These are phyloP conservation scores for Backusella tuberculispora DNA, from an alignment of 192 early-diverging fungal genomes.

Conservation along the genomic window DNA sequence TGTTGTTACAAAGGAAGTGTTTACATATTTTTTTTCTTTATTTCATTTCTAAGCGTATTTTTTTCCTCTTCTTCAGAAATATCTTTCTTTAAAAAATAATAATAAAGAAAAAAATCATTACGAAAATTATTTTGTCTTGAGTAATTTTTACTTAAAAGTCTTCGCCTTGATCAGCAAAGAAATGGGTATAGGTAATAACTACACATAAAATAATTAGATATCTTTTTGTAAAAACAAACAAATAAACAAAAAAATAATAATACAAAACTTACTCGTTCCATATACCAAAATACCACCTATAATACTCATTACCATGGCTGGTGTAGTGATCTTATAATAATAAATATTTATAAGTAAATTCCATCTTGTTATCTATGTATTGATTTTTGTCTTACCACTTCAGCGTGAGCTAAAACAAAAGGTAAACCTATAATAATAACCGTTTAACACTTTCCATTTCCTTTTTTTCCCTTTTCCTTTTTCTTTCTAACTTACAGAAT, in stretches of 20 bases:
- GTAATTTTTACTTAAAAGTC: conserved; percentile 47
- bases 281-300: conserved; percentile 92
- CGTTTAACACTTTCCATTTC: background rate
- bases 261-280: conserved; percentile 70
- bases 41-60: background rate
- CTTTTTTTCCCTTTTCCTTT: background rate
- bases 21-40: background rate
- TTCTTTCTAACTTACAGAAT: conserved; percentile 60
- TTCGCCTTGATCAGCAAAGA: conserved; percentile 55
- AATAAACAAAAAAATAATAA: background rate
- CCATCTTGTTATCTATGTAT: background rate
- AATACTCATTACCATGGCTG: conserved; percentile 92
- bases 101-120: background rate
- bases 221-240: background rate
- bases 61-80: background rate
- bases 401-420: conserved; percentile 80
- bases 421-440: conserved; percentile 65
- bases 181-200: conserved; percentile 63
- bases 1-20: background rate
- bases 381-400: conserved; percentile 56
- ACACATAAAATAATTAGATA: conserved; percentile 1
- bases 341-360: background rate
- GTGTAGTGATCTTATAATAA: conserved; percentile 64
- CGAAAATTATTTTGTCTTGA: background rate
- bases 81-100: background rate